Conservation (phyloP, 179 eudicot species). For the Heliamphora pulchella region DNA sequence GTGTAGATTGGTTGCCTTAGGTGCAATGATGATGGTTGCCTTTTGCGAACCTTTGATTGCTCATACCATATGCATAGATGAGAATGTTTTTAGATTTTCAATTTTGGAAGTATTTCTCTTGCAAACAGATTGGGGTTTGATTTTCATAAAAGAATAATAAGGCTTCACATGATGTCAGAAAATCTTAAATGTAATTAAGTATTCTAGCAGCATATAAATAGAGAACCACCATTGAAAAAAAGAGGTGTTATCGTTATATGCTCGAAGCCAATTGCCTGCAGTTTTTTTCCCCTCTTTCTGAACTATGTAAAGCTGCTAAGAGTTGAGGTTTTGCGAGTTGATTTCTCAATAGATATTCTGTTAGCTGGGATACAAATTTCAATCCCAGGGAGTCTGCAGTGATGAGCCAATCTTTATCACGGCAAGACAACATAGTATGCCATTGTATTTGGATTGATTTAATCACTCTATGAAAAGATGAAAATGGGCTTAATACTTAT, state of each 20-base stretch:
- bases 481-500: no score
- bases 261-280: neutral
- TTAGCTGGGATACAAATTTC: neutral
- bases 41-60: neutral
- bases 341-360: neutral
- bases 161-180: neutral
- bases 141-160: neutral
- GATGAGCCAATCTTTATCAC: neutral
- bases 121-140: neutral
- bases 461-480: no score
- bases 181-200: neutral
- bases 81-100: neutral
- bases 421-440: no score
- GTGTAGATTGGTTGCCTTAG: neutral
- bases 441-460: no score
- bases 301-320: neutral
- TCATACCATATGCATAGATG: neutral
- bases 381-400: neutral
- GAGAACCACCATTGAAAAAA: neutral
- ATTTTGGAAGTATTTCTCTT: neutral
- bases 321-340: neutral
- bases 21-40: neutral
- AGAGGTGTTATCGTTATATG: neutral
- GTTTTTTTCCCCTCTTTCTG: neutral
- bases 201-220: neutral